These are phyloP conservation scores for Coniochaeta sp. DNA, from an alignment of 2,329 filamentous ascomycete genomes.

Conservation along the genomic window DNA sequence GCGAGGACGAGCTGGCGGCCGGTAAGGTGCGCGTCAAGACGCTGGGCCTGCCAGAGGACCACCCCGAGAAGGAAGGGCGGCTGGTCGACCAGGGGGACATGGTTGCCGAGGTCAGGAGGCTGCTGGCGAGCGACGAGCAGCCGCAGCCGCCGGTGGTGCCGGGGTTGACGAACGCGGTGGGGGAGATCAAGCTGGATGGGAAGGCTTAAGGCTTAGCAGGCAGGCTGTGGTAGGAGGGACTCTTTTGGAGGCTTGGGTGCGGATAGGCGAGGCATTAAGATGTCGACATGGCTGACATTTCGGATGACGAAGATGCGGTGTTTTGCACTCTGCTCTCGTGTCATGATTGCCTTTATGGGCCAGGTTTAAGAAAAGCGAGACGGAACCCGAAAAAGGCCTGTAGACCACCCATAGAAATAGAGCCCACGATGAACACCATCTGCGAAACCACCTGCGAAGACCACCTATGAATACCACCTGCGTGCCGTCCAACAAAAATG, in stretches of 20 bases:
- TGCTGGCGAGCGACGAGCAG: conserved; percentile 6
- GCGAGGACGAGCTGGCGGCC: conserved; percentile 77
- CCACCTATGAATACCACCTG: no score
- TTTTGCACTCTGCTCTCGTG: neutral
- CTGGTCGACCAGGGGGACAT: conserved; percentile 59
- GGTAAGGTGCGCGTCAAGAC: conserved; percentile 84
- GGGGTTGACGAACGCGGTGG: neutral
- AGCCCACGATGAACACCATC: neutral
- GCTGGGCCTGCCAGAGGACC: conserved; percentile 67
- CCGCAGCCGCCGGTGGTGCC: neutral
- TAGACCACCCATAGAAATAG: neutral
- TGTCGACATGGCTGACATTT: neutral
- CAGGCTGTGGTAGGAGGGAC: neutral
- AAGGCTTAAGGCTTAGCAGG: neutral
- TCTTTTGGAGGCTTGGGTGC: neutral
- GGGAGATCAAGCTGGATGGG: neutral
- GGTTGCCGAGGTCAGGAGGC: conserved; percentile 52
- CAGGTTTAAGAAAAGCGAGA: neutral
- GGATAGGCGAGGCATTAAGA: neutral
- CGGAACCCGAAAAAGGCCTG: neutral
- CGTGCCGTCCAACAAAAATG: no score
- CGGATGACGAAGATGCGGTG: neutral
- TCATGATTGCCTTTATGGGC: neutral
- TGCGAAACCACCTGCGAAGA: no score
- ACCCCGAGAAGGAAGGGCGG: conserved; percentile 86